Evolutionary conservation across 1,284 basidiomycete species (phyloP).

Genomic region (Ganoderma boninense): DNA sequence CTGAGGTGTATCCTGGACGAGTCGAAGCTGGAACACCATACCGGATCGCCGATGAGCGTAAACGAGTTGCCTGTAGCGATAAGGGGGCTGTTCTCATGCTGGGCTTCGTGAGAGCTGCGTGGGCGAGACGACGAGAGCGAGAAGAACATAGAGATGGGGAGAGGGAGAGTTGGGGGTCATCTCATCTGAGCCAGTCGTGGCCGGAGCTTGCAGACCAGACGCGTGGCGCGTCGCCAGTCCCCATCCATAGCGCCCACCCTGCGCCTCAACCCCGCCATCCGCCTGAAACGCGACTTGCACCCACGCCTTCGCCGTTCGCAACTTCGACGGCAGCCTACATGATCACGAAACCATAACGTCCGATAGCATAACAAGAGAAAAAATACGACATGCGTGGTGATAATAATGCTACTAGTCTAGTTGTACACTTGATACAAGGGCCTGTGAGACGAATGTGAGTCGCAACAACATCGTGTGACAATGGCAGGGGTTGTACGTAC

Average conservation of each 20-base stretch:
- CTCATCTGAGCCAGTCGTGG: slow-evolving; percentile 10
- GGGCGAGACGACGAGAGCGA: background rate
- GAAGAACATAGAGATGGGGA: background rate
- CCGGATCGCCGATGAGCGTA: background rate
- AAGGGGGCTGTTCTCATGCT: slow-evolving; percentile 1
- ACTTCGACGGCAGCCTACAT: background rate
- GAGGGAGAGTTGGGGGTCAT: slow-evolving; percentile 14
- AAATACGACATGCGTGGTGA: slow-evolving; percentile 18
- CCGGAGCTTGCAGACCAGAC: slow-evolving; percentile 28
- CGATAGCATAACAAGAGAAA: slow-evolving; percentile 28
- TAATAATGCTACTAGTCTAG: slow-evolving; percentile 32
- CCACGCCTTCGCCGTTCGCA: too few relatives aligned
- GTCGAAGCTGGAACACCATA: slow-evolving; percentile 4
- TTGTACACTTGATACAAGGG: slow-evolving; percentile 53
- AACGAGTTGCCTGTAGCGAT: background rate
- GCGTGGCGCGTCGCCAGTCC: slow-evolving; percentile 8
- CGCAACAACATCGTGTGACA: background rate
- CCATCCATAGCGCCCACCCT: slow-evolving; percentile 12
- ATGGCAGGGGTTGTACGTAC: slow-evolving; percentile 51
- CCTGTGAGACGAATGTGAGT: slow-evolving; percentile 32
- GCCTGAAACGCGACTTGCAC: background rate
- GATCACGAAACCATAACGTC: slow-evolving; percentile 15
- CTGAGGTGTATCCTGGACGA: slow-evolving; percentile 11
- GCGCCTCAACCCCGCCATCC: background rate
- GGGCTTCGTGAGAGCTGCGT: background rate